phyloP scores from a whole-genome alignment of 2,329 filamentous ascomycete genomes.

The Zymoseptoria ardabiliae region DNA sequence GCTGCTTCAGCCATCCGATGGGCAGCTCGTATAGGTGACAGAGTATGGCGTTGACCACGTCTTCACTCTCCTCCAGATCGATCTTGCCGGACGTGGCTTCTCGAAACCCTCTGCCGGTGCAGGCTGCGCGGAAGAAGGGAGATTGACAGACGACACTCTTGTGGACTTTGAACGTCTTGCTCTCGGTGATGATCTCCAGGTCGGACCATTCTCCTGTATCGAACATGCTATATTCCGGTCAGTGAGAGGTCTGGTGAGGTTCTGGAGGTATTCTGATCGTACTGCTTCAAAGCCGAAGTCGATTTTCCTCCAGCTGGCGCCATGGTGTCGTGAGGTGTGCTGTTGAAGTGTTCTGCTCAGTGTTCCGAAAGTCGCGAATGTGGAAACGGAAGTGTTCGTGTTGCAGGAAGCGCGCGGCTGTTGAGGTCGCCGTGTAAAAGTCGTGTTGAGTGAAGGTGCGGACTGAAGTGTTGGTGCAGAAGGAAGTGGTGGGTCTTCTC shows the following conservation, averaged over 20 bases:
- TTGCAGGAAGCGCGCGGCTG: not conserved
- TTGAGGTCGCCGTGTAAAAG: not conserved
- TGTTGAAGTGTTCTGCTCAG: too few species aligned
- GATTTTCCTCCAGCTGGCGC: not conserved
- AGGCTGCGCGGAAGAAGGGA: constrained; percentile 5
- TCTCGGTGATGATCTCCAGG: constrained; percentile 1
- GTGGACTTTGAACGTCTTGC: constrained; percentile 6
- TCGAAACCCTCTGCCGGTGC: not conserved
- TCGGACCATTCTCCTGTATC: constrained; percentile 8
- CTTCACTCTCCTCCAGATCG: not conserved
- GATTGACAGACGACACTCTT: constrained; percentile 5
- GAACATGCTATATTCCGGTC: not conserved
- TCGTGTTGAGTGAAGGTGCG: not conserved
- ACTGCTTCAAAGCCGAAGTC: not conserved
- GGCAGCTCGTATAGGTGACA: constrained; percentile 1
- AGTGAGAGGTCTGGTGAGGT: not conserved
- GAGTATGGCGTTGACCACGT: constrained; percentile 1
- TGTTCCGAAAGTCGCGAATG: too few species aligned
- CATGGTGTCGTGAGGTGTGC: not conserved
- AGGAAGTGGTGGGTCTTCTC: not conserved
- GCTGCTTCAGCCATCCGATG: not conserved
- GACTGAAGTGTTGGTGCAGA: not conserved
- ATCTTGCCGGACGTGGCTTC: constrained; percentile 1
- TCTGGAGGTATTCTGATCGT: not conserved
- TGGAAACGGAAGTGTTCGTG: too few species aligned